Base-by-base conservation (phyloP, 1,284 basidiomycete species). In the Cryptococcus sp. region DNA sequence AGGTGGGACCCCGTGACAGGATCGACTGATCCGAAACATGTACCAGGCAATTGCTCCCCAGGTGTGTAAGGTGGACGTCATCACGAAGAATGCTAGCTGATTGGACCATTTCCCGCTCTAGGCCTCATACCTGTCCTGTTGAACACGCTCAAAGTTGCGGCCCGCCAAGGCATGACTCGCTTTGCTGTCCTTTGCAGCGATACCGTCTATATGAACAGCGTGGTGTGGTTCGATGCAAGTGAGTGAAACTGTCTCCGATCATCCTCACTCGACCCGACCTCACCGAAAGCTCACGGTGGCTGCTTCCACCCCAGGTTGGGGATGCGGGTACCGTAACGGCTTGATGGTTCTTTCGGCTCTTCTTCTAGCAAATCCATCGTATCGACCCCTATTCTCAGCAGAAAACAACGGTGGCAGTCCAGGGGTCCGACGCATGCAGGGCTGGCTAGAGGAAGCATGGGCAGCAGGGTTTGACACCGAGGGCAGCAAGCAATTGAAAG, bases 371-470 rank as follows among this genome's bases (percentile, higher is more conserved):
- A 25, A 61, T 3, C 64, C 67, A 2, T 43, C 52, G 2, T 72
- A 74, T 55, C 49, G 51, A 11, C 19, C 55, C 3, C 46, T 69
- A 1, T 74, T 74, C 55, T 46, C 63, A 22, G 44, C 50, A 3
- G 53, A 63, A 1, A 26, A 37, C 8, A 84, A 84, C 6, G 77
- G 80, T 6, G 77, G 69, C 3, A 64, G 84, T 1, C 91, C 90
- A 1, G 82, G 89, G 13, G 82, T 93, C 6, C 80, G 85, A 11
- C 86, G 88, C 64, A 71, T 93, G 25, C 91, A 93, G 69, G 67
- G 61, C 15, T 87, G 87, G 85, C 86, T 94, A 47, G 87, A 93
- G 73, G 80, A 83, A 52, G 91, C 90, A 1, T 94, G 91, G 91
- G 74, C 78, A 3, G 53, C 78, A 78, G 91, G 89, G 0, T 93